phyloP scores from a whole-genome alignment of 768 basidiomycete genomes.

The Dioszegia hungarica region DNA sequence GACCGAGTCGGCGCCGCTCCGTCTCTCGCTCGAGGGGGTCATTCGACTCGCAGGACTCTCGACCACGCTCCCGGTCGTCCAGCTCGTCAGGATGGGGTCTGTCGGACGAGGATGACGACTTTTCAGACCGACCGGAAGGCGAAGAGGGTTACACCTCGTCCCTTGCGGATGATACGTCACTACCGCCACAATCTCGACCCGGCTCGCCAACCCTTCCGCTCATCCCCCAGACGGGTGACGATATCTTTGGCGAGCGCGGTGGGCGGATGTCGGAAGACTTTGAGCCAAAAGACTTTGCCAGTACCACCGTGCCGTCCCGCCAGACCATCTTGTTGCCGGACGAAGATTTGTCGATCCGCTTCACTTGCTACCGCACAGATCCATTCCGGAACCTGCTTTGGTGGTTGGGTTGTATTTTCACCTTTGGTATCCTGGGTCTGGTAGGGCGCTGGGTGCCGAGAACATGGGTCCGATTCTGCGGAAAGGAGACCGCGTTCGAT shows the following conservation, averaged over 20 bases:
- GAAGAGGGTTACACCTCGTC: constrained; percentile 47
- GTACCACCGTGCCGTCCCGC: constrained; percentile 49
- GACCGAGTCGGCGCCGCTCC: constrained; percentile 18
- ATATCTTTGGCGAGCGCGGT: constrained; percentile 43
- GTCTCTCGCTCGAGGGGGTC: constrained; percentile 32
- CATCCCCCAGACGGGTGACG: constrained; percentile 36
- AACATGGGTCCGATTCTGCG: constrained; percentile 83
- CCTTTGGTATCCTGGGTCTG: constrained; percentile 68
- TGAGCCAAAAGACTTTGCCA: constrained; percentile 36
- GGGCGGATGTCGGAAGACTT: constrained; percentile 14
- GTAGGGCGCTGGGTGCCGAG: constrained; percentile 91
- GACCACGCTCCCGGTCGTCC: constrained; percentile 14
- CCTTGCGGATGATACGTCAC: constrained; percentile 46
- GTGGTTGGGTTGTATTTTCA: constrained; percentile 63
- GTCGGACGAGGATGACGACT: constrained; percentile 37
- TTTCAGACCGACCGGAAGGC: constrained; percentile 34
- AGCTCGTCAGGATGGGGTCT: constrained; percentile 48
- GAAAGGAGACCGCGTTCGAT: constrained; percentile 75
- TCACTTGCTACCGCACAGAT: constrained; percentile 75
- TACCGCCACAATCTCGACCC: constrained; percentile 49
- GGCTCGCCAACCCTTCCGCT: constrained; percentile 46
- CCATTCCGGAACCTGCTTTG: constrained; percentile 64
- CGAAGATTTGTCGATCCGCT: constrained; percentile 81
- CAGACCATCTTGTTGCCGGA: constrained; percentile 82
- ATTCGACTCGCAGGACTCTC: constrained; percentile 20